Evolutionary conservation across 352 stramenopile genomes (phyloP), one percentile per base, ranked within the genome.

Genomic region (Sclerospora graminicola): DNA sequence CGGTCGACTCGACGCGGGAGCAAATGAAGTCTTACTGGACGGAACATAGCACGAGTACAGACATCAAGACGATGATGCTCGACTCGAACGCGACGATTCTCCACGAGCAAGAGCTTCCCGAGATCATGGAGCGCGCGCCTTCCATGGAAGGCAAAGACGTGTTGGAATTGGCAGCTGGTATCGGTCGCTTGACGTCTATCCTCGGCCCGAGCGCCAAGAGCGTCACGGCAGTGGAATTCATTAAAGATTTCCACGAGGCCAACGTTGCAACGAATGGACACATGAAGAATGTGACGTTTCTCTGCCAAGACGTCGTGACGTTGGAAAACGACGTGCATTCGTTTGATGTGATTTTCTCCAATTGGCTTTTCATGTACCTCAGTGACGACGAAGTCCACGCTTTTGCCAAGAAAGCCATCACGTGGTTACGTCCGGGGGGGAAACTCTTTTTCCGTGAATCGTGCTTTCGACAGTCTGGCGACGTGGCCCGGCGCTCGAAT

Each of bases 21-120:
- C 53, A 70, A 26, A 90, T 90, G 78, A 90, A 86, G 56, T 69
- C 63, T 35, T 90, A 88, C 62, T 90, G 78, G 78, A 67, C 54
- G 4, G 71, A 87, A 48, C 76, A 89, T 28, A 70, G 58, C 41
- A 42, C 51, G 26, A 69, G 54, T 29, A 79, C 72, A 24, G 80
- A 67, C 23, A 66, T 89, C 27, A 72, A 89, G 56, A 82, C 72
- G 26, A 89, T 89, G 78, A 89, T 89, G 78, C 68, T 89, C 24
- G 78, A 89, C 66, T 63, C 78, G 34, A 87, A 89, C 51, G 78
- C 78, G 50, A 65, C 78, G 50, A 66, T 57, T 40, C 66, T 89
- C 5, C 70, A 85, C 29, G 74, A 87, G 41, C 54, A 87, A 9
- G 78, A 88, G 56, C 69, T 77, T 39, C 78, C 76, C 2, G 75